Base-by-base conservation (phyloP, 179 eudicot genomes). In the Gypsophila paniculata region DNA sequence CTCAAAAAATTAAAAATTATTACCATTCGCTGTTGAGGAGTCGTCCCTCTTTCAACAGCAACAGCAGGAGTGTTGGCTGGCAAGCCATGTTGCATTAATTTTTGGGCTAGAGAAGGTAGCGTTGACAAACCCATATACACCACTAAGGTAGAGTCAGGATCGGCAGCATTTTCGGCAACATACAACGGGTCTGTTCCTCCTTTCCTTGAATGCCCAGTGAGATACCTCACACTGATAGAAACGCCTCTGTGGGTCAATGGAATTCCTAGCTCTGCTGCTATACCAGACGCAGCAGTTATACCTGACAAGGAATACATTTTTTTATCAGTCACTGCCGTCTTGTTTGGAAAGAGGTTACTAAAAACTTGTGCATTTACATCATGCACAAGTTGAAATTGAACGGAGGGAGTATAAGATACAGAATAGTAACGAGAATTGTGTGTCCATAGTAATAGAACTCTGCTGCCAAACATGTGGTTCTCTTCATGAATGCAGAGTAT, bases 211-310 rank as follows among this genome's bases (percentile, higher is more conserved):
- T 94, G 99, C 1, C 99, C 99, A 0, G 97, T 94, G 38, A 94
- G 92, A 81, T 91, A 94, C 75, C 97, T 82, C 8, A 94, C 96
- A 81, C 97, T 94, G 63, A 76, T 94, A 70, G 99, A 85, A 34
- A 94, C 82, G 54, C 99, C 99, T 6, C 99, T 83, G 68, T 94
- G 99, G 12, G 97, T 94, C 71, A 94, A 78, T 38, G 99, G 99
- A 72, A 94, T 90, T 57, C 99, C 96, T 36, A 94, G 81, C 72
- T 94, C 99, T 15, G 99, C 97, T 65, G 92, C 86, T 80, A 94
- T 94, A 67, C 99, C 99, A 17, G 99, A 94, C 69, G 99, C 99
- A 72, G 99, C 91, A 58, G 99, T 94, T 72, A 94, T 94, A 63
- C 99, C 98, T 93, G 78, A 69, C 70, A 85, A 67, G 61, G 34